These are phyloP conservation scores for Senna tora DNA, from an alignment of 306 rosid species.

Conservation along the genomic window DNA sequence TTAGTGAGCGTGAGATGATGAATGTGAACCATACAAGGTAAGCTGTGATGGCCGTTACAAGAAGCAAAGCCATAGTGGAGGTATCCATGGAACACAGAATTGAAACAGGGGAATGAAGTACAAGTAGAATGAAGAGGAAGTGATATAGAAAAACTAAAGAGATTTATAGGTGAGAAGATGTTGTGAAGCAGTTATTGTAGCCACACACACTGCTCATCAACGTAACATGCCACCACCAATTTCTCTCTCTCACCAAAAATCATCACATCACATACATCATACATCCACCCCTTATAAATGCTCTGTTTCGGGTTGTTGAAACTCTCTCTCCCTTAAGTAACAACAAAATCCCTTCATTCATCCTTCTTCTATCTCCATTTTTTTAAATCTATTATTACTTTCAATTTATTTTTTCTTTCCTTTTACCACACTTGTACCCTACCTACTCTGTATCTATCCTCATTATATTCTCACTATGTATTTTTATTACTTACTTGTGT, in stretches of 20 bases:
- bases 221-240: neutral
- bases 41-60: slow-evolving; percentile 11
- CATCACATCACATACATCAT: neutral
- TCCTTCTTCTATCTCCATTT: no score
- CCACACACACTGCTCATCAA: slow-evolving; percentile 59
- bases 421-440: no score
- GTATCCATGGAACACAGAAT: slow-evolving; percentile 47
- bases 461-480: no score
- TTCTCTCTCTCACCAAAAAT: slow-evolving; percentile 20
- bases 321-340: neutral
- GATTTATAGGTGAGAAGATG: slow-evolving; percentile 55
- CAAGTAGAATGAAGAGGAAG: slow-evolving; percentile 33
- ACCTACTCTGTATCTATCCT: no score
- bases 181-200: slow-evolving; percentile 49
- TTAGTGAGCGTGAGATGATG: slow-evolving; percentile 4
- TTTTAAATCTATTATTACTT: no score
- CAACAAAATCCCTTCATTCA: neutral
- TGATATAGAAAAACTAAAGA: slow-evolving; percentile 18
- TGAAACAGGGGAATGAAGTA: neutral
- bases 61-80: neutral
- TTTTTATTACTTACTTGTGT: no score
- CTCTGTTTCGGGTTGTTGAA: slow-evolving; percentile 48
- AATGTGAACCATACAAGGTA: slow-evolving; percentile 13
- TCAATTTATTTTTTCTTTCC: no score
- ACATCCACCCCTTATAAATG: slow-evolving; percentile 50